Evolutionary conservation across 129 eudicot genomes (phyloP).

Genomic region (Centella asiatica): DNA sequence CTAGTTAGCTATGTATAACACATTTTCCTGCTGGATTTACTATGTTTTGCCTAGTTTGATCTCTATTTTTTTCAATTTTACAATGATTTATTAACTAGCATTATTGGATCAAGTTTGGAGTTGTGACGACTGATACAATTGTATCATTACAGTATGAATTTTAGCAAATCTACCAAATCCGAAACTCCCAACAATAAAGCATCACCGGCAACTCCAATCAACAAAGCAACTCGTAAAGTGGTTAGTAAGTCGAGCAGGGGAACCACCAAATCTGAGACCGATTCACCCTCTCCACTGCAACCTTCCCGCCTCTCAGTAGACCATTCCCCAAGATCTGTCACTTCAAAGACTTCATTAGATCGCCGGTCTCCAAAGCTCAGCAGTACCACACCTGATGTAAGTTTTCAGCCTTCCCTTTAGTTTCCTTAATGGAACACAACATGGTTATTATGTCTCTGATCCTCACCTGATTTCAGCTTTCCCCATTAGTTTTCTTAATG

Average conservation of each 20-base stretch:
- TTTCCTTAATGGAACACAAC: not conserved
- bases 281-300: slow-evolving; percentile 58
- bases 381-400: slow-evolving; percentile 63
- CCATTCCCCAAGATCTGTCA: slow-evolving; percentile 59
- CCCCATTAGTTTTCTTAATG: slow-evolving; percentile 1
- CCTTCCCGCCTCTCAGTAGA: slow-evolving; percentile 51
- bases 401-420: slow-evolving; percentile 16
- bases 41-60: not conserved
- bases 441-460: too few species aligned
- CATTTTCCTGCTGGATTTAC: not conserved
- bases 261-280: slow-evolving; percentile 48
- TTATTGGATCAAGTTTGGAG: too few species aligned
- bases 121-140: too few species aligned
- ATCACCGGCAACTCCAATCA: slow-evolving; percentile 6
- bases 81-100: too few species aligned
- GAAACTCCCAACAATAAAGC: slow-evolving; percentile 46
- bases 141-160: slow-evolving; percentile 3
- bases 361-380: slow-evolving; percentile 53
- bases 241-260: slow-evolving; percentile 45
- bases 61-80: slow-evolving; percentile 6
- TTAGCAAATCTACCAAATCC: slow-evolving; percentile 41
- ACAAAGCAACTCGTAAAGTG: slow-evolving; percentile 56
- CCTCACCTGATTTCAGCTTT: not conserved
- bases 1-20: slow-evolving; percentile 1
- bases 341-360: slow-evolving; percentile 49